A percentile compares a stretch with the other conserved stretches of the same genome.
Conservation (phyloP, 805 yeast genomes). For the Metschnikowia proteae region DNA sequence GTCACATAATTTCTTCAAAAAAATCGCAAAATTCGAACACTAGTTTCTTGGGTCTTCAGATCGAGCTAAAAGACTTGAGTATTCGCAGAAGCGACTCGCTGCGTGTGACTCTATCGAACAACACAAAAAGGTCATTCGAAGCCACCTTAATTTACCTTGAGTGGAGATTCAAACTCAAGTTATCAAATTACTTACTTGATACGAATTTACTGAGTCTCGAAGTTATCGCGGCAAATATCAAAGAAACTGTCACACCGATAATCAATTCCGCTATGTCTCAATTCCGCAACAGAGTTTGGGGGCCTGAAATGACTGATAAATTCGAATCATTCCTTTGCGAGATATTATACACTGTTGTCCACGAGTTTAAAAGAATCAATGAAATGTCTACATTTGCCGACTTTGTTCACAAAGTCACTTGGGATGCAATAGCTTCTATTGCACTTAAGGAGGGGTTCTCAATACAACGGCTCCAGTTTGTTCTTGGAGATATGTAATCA, state of each 20-base stretch:
- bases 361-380: conserved; percentile 15
- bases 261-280: conserved; percentile 5
- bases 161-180: conserved; percentile 21
- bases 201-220: conserved; percentile 10
- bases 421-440: conserved; percentile 2
- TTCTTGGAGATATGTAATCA: conserved; percentile 8
- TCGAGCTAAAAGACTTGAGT: conserved; percentile 21
- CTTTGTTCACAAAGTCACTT: conserved; percentile 9
- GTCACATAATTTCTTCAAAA: conserved; percentile 18
- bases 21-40: conserved; percentile 6
- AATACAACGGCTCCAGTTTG: neutral
- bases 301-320: neutral
- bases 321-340: conserved; percentile 13
- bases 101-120: conserved; percentile 10
- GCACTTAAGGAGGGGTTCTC: conserved; percentile 2
- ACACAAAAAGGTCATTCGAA: conserved; percentile 17
- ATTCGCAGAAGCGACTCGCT: conserved; percentile 13
- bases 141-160: conserved; percentile 20
- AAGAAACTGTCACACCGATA: conserved; percentile 1
- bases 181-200: conserved; percentile 21
- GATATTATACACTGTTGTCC: conserved; percentile 13
- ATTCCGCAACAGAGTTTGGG: neutral
- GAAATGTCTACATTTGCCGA: conserved; percentile 1
- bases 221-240: conserved; percentile 2
- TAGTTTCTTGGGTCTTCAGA: conserved; percentile 30